These are phyloP conservation scores for Leptoxyphium fumago DNA, from an alignment of 2,329 filamentous ascomycete species.

Conservation along the genomic window DNA sequence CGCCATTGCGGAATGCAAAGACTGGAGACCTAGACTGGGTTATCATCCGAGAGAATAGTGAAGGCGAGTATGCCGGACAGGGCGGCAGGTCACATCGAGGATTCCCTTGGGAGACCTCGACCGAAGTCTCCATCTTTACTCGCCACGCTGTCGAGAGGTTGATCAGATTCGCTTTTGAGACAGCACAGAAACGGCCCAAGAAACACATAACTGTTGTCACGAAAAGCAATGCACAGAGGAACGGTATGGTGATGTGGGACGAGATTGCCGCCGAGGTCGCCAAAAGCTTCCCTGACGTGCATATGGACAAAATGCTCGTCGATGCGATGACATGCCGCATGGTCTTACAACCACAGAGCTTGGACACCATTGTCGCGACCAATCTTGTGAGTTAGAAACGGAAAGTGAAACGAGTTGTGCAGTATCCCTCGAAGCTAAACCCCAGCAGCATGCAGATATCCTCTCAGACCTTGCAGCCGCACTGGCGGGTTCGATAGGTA, in stretches of 20 bases:
- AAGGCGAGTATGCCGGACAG: slow-evolving; percentile 35
- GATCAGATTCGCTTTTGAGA: slow-evolving; percentile 50
- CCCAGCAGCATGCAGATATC: slow-evolving; percentile 18
- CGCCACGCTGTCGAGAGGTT: slow-evolving; percentile 44
- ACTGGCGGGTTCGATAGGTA: slow-evolving; percentile 55
- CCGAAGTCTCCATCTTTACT: slow-evolving; percentile 50
- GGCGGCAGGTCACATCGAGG: slow-evolving; percentile 41
- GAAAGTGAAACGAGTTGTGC: not conserved
- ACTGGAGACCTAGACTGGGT: slow-evolving; percentile 32
- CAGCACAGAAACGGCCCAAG: slow-evolving; percentile 39
- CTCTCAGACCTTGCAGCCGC: slow-evolving; percentile 57
- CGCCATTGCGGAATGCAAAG: slow-evolving; percentile 38
- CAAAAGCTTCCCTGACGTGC: slow-evolving; percentile 45
- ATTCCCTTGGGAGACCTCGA: slow-evolving; percentile 44
- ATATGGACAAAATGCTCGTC: slow-evolving; percentile 50
- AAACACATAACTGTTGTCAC: slow-evolving; percentile 49
- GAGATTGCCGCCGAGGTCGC: slow-evolving; percentile 42
- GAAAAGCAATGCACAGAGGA: slow-evolving; percentile 51
- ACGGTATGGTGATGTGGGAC: slow-evolving; percentile 56
- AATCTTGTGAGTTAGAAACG: slow-evolving; percentile 36
- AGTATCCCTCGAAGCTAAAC: not conserved
- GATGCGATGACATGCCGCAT: slow-evolving; percentile 53
- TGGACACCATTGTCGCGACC: slow-evolving; percentile 50
- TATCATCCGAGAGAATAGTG: slow-evolving; percentile 33
- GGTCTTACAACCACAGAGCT: slow-evolving; percentile 42